phyloP scores from a whole-genome alignment of 768 basidiomycete species.

The Harrya chromipes region DNA sequence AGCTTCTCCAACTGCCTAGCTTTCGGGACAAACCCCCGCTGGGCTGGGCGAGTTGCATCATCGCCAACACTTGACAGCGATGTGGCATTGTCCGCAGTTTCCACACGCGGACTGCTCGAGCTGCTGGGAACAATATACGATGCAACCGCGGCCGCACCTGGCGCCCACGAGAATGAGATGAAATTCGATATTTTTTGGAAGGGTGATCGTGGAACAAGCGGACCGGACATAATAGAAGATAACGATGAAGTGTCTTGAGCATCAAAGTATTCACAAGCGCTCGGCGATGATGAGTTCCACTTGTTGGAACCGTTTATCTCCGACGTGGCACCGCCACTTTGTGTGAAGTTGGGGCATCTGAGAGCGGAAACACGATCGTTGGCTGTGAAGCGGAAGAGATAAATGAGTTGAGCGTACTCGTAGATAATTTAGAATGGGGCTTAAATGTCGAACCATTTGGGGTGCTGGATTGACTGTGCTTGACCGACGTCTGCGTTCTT shows the following conservation, averaged over 20 bases:
- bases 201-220: slow-evolving; percentile 54
- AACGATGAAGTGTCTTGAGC: slow-evolving; percentile 36
- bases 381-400: slow-evolving; percentile 35
- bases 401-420: slow-evolving; percentile 62
- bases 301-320: slow-evolving; percentile 29
- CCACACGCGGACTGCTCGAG: slow-evolving; percentile 9
- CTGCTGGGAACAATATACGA: slow-evolving; percentile 22
- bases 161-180: slow-evolving; percentile 53
- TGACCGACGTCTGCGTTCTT: slow-evolving; percentile 40
- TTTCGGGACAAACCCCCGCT: slow-evolving; percentile 53
- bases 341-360: slow-evolving; percentile 40
- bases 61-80: slow-evolving; percentile 8
- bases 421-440: slow-evolving; percentile 44
- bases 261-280: slow-evolving; percentile 25
- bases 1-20: slow-evolving; percentile 67
- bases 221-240: slow-evolving; percentile 49
- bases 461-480: slow-evolving; percentile 21
- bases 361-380: slow-evolving; percentile 24
- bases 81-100: slow-evolving; percentile 9
- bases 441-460: slow-evolving; percentile 64
- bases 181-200: slow-evolving; percentile 60
- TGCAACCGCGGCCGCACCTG: slow-evolving; percentile 34
- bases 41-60: slow-evolving; percentile 10
- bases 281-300: slow-evolving; percentile 11
- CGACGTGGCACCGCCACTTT: slow-evolving; percentile 25